Conservation (phyloP, 345 rosid species). For the Toxicodendron radicans region DNA sequence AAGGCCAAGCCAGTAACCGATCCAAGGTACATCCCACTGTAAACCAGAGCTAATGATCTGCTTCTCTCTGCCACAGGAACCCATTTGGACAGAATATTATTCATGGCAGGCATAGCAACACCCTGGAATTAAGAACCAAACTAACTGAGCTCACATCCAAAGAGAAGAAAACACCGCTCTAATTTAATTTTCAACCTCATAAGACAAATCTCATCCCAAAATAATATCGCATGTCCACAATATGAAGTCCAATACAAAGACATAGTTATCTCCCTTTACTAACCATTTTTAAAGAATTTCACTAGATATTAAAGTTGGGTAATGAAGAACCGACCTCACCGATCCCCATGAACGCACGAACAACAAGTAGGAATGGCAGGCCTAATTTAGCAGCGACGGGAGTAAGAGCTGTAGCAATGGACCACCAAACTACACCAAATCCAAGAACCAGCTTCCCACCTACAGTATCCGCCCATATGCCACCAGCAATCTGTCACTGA, state of each 20-base stretch:
- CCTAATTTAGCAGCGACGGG: constrained; percentile 92
- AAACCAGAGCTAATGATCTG: constrained; percentile 84
- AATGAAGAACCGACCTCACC: constrained; percentile 64
- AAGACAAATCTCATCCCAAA: neutral
- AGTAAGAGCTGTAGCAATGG: constrained; percentile 77
- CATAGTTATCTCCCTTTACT: neutral
- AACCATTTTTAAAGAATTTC: neutral
- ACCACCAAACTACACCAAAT: constrained; percentile 96
- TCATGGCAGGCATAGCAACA: constrained; percentile 99
- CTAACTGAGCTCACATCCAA: neutral
- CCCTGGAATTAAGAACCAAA: constrained; percentile 50
- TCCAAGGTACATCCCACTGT: constrained; percentile 96
- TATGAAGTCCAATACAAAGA: neutral
- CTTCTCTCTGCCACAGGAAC: constrained; percentile 93
- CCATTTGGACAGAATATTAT: constrained; percentile 90
- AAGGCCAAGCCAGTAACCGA: constrained; percentile 94
- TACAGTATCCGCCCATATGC: constrained; percentile 93
- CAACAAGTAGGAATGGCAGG: constrained; percentile 78
- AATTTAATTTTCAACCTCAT: neutral
- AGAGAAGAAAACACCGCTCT: neutral
- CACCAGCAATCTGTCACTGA: constrained; percentile 78
- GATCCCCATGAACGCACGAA: constrained; percentile 91
- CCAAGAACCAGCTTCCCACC: constrained; percentile 89
- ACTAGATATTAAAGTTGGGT: neutral
- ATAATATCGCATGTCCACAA: neutral